Evolutionary conservation across 2,329 filamentous ascomycete genomes (phyloP).

Genomic region (Phaeosphaeria sp.): DNA sequence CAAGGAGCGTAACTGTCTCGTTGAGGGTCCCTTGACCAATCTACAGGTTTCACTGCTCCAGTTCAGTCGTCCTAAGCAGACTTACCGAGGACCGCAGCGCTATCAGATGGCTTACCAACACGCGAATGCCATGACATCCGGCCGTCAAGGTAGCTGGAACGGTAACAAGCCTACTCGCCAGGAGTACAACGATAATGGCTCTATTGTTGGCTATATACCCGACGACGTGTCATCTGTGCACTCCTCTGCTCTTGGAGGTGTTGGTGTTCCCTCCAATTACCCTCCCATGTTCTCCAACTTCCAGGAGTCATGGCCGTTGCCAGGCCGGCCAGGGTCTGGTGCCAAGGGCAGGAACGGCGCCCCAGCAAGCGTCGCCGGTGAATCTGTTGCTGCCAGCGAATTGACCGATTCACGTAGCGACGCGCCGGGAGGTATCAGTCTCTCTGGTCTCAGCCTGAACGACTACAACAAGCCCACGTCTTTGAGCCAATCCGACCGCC

Average conservation of each 20-base stretch:
- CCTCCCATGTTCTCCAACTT: conserved; percentile 97
- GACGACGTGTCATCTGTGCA: conserved; percentile 97
- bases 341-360: conserved; percentile 69
- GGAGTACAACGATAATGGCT: conserved; percentile 76
- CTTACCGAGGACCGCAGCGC: conserved; percentile 85
- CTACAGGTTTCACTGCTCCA: conserved; percentile 95
- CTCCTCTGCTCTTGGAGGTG: conserved; percentile 86
- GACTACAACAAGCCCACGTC: conserved; percentile 74
- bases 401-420: conserved; percentile 81
- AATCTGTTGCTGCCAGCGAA: conserved; percentile 91
- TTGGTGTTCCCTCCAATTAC: conserved; percentile 81
- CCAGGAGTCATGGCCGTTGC: conserved; percentile 88
- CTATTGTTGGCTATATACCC: conserved; percentile 92
- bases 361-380: conserved; percentile 81
- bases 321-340: conserved; percentile 70
- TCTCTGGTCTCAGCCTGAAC: conserved; percentile 80
- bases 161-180: conserved; percentile 58
- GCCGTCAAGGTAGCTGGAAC: conserved; percentile 46
- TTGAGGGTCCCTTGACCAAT: conserved; percentile 93
- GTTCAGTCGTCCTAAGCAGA: conserved; percentile 91
- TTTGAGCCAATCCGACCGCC: conserved; percentile 83
- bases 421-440: conserved; percentile 84
- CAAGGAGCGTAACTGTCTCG: conserved; percentile 94
- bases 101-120: conserved; percentile 82
- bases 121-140: conserved; percentile 65